Evolutionary conservation across 148 eudicot genomes (phyloP).

Genomic region (Rhododendron mucronatum): DNA sequence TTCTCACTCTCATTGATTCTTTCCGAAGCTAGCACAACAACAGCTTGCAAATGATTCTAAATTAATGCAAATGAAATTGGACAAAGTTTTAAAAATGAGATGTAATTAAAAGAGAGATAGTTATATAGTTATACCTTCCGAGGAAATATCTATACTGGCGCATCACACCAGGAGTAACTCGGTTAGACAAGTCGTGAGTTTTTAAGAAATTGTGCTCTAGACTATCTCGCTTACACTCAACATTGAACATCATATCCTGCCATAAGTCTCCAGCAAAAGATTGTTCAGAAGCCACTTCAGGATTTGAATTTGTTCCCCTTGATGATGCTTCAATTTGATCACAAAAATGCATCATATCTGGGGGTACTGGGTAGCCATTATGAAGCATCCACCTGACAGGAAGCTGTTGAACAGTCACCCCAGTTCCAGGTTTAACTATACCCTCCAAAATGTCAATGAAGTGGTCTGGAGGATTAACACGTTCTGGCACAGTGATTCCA

Average conservation of each 20-base stretch:
- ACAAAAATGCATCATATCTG: slow-evolving; percentile 76
- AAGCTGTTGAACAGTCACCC: slow-evolving; percentile 73
- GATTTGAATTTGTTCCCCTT: slow-evolving; percentile 20
- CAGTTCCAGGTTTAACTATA: slow-evolving; percentile 54
- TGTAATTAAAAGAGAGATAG: background rate
- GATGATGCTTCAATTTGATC: slow-evolving; percentile 62
- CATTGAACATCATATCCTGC: slow-evolving; percentile 40
- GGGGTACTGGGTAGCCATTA: slow-evolving; percentile 86
- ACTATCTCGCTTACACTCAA: slow-evolving; percentile 36
- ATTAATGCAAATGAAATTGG: background rate
- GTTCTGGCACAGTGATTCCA: slow-evolving; percentile 77
- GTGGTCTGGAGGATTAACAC: slow-evolving; percentile 92
- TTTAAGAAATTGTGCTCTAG: slow-evolving; percentile 40
- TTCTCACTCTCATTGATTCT: background rate
- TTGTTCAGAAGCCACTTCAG: slow-evolving; percentile 25
- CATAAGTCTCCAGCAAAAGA: slow-evolving; percentile 39
- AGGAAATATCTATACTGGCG: slow-evolving; percentile 83
- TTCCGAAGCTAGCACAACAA: background rate
- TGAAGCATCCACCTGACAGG: slow-evolving; percentile 98
- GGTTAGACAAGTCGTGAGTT: slow-evolving; percentile 50
- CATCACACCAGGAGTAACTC: slow-evolving; percentile 58
- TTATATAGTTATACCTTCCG: slow-evolving; percentile 55
- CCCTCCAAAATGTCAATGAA: slow-evolving; percentile 92
- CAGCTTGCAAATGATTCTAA: background rate
- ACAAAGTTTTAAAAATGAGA: background rate